Conservation (phyloP, 2,329 filamentous ascomycete species). For the Colletotrichum melonis region DNA sequence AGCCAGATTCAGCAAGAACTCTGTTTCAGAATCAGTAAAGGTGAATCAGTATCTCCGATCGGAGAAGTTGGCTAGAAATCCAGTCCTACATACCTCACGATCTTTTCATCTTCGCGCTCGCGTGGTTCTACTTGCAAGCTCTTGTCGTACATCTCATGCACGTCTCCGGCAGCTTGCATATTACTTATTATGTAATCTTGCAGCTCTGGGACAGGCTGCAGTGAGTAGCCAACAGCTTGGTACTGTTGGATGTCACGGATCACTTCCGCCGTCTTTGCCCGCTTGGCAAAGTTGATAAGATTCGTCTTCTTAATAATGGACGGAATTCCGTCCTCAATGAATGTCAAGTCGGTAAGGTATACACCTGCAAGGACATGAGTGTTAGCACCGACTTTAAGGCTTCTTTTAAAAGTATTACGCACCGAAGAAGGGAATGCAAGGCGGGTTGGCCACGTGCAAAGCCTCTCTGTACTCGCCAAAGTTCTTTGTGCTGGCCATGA, state of each 20-base stretch:
- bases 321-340: conserved; percentile 98
- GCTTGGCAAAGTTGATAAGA: conserved; percentile 98
- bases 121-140: conserved; percentile 92
- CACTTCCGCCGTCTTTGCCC: conserved; percentile 96
- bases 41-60: conserved; percentile 37
- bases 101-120: conserved; percentile 98
- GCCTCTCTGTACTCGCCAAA: conserved; percentile 97
- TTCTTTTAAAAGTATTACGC: conserved; percentile 46
- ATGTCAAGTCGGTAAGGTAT: conserved; percentile 96
- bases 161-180: conserved; percentile 94
- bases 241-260: conserved; percentile 99
- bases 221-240: conserved; percentile 94
- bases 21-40: conserved; percentile 47
- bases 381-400: background rate
- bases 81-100: conserved; percentile 83
- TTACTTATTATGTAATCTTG: conserved; percentile 98
- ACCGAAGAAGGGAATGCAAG: conserved; percentile 99
- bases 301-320: conserved; percentile 96
- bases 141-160: conserved; percentile 99
- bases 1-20: conserved; percentile 71
- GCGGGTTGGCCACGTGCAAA: conserved; percentile 91
- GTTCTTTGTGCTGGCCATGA: conserved; percentile 98
- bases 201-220: conserved; percentile 89
- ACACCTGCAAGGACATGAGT: conserved; percentile 70
- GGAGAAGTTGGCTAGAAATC: conserved; percentile 41